Conservation (phyloP, 2,329 filamentous ascomycete genomes). For the Gliomastix tumulicola region DNA sequence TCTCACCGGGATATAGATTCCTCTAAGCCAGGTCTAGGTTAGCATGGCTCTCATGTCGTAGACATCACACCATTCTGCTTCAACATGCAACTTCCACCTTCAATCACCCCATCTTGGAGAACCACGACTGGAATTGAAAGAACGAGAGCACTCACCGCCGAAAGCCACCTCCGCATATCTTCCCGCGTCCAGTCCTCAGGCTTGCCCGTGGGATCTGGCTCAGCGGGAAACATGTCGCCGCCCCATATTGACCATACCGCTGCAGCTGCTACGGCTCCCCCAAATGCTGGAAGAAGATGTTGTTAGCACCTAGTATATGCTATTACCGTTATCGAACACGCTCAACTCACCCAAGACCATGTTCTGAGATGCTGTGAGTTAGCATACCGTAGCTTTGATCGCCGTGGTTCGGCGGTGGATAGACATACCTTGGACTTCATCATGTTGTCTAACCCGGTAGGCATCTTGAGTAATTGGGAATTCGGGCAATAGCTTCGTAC, state of each 20-base stretch:
- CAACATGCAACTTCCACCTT: slow-evolving; percentile 6
- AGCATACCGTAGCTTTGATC: no score
- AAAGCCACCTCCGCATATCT: slow-evolving; percentile 76
- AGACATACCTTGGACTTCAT: slow-evolving; percentile 60
- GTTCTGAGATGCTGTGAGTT: slow-evolving; percentile 41
- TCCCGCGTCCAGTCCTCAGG: slow-evolving; percentile 66
- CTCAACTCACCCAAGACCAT: slow-evolving; percentile 61
- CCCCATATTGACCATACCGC: slow-evolving; percentile 84
- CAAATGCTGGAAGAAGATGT: slow-evolving; percentile 55
- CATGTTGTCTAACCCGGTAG: slow-evolving; percentile 61
- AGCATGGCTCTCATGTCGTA: no score
- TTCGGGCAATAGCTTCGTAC: no score
- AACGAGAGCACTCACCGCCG: slow-evolving; percentile 51
- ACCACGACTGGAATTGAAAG: background rate
- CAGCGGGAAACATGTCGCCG: slow-evolving; percentile 71
- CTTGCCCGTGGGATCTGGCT: slow-evolving; percentile 71
- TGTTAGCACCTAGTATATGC: background rate
- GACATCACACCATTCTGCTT: slow-evolving; percentile 1
- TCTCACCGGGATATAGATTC: slow-evolving; percentile 35
- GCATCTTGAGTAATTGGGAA: slow-evolving; percentile 50
- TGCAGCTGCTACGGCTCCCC: slow-evolving; percentile 72
- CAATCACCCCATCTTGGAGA: background rate
- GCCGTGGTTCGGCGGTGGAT: no score
- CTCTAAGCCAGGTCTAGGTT: slow-evolving; percentile 30
- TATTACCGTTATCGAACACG: no score